Base-by-base conservation (phyloP, 75 land plant genomes). In the Adiantum capillusveneris region DNA sequence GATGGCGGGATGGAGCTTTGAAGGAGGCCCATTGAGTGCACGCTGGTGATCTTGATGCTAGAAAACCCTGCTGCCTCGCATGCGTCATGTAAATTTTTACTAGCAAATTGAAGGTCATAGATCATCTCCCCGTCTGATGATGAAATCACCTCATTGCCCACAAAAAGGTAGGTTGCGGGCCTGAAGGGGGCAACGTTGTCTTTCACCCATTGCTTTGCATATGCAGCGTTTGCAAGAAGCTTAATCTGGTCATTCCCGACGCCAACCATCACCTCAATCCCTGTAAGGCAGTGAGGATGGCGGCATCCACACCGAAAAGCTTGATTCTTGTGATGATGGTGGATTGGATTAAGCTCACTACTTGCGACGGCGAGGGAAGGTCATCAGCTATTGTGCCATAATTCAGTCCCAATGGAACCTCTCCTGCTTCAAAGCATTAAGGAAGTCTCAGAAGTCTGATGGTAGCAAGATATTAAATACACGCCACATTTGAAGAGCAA, bases 51-150 rank as follows among this genome's bases (percentile, higher is more conserved):
- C 56, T 82, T 57, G 46, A 90, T 68, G 41, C 63, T 58, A 27
- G 58, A 60, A 1, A 81, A 59, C 9, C 57, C 44, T 27, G 66
- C 71, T 1, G 66, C 42, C 28, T 42, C 59, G 21, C 81, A 67
- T 29, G 97, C 86, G 9, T 71, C 62, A 56, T 80, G 77, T 46
- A 93, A 68, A 69, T 93, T 93, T 57, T 63, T 67, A 95, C 88
- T 85, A 3, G 98, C 90, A 0, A 84, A 86, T 0, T 80, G 60
- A 7, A 90, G 83, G 31, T 82, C 74, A 9, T 22, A 39, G 56
- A 70, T 70, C 25, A 79, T 70, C n/a, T 60, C 52, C 44, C 59
- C 63, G 63, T 80, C 83, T 39, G 65, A 69, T 31, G 79, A 74
- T 27, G 53, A 44, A 71, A 87, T 72, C n/a, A 86, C 81, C 50